Evolutionary conservation across 768 basidiomycete species (phyloP), one percentile per base, ranked within the genome.

Genomic region (Lactarius vividus): DNA sequence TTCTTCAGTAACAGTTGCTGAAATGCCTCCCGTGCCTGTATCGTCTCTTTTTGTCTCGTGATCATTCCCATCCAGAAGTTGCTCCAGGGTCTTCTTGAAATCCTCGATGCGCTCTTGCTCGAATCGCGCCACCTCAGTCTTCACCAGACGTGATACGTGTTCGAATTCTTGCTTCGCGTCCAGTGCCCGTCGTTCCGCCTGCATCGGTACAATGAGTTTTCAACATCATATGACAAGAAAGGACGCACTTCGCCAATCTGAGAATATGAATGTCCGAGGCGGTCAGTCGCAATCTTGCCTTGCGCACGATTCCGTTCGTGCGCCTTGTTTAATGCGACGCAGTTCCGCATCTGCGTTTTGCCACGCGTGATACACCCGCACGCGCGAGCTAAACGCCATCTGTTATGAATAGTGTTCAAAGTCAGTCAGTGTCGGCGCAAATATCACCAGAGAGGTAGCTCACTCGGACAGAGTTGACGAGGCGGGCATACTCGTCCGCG

Each of bases 31-130:
- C 65, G 62, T 29, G 61, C 68, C 46, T 64, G 35, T 72, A 83
- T 62, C 37, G 88, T 88, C 81, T 90, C 61, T 74, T 89, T 92
- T 78, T 99, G 96, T 61, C 88, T 81, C 4, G 81, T 76, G 57
- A 96, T 89, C 89, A 96, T 91, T 6, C 89, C 89, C 92, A 52
- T 94, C 90, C 61, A 98, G 78, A 75, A 94, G 95, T 4, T 82
- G 82, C 75, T 93, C 90, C 69, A 99, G 75, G 3, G 89, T 83
- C 53, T 84, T 81, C 76, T 95, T 96, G 77, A 98, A 97, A 74
- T 98, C 96, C 57, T 93, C 91, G 29, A 98, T 84, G 52, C 96
- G 85, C 77, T 97, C 96, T 73, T 87, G 85, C 77, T 99, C 96
- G 73, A 98, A 98, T 52, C 96, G 81, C 5, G 86, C 86, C 69